Evolutionary conservation across 164 flowering plant genomes (phyloP).

Genomic region (Vitis labrusca): DNA sequence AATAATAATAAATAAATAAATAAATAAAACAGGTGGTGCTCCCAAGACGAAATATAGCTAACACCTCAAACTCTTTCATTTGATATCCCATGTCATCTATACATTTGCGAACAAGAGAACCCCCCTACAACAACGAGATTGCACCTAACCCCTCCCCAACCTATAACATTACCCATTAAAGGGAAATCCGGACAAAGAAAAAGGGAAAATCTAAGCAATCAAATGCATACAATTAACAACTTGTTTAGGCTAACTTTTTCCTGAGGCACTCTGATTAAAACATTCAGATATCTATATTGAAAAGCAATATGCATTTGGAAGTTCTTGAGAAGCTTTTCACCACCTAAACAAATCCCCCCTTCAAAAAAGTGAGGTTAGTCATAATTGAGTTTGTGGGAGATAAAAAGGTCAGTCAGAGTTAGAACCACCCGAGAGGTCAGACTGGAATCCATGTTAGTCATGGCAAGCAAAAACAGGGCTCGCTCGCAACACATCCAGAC

Average conservation of each 20-base stretch:
- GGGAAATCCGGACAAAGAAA: not conserved
- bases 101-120: constrained; percentile 10
- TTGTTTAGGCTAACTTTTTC: not conserved
- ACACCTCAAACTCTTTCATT: constrained; percentile 3
- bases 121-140: not conserved
- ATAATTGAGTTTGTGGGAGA: constrained; percentile 6
- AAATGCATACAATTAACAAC: not conserved
- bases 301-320: not conserved
- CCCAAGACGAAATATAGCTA: no score
- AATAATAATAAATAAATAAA: no score
- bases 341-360: constrained; percentile 8
- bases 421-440: constrained; percentile 13
- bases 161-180: not conserved
- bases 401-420: constrained; percentile 10
- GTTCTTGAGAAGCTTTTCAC: not conserved
- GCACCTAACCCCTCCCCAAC: not conserved
- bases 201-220: not conserved
- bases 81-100: constrained; percentile 4
- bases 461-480: constrained; percentile 42
- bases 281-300: not conserved
- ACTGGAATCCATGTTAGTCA: constrained; percentile 50
- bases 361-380: constrained; percentile 1
- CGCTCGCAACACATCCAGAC: constrained; percentile 57
- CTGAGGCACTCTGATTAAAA: not conserved
- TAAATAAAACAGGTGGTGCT: no score